phyloP scores from a whole-genome alignment of 148 eudicot species.

The Chenopodium album region DNA sequence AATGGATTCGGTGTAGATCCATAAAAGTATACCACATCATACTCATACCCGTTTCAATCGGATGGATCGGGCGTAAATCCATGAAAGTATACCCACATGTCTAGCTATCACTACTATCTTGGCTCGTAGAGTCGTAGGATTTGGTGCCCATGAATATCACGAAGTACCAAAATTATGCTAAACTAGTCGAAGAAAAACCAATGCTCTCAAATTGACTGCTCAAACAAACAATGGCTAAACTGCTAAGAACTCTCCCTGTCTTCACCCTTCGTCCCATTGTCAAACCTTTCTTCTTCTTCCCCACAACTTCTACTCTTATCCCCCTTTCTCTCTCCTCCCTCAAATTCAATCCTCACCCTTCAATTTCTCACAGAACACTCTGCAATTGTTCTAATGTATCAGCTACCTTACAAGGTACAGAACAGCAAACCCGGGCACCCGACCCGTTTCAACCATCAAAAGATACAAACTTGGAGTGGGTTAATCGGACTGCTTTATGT shows the following conservation, averaged over 20 bases:
- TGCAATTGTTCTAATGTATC: slow-evolving; percentile 7
- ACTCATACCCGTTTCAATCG: too few relatives aligned
- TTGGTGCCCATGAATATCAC: too few relatives aligned
- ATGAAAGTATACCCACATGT: too few relatives aligned
- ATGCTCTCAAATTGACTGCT: neutral
- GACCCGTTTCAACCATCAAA: slow-evolving; percentile 22
- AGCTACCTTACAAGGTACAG: neutral
- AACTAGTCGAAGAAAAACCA: too few relatives aligned
- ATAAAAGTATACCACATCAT: too few relatives aligned
- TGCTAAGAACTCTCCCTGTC: slow-evolving; percentile 54
- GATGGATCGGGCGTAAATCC: too few relatives aligned
- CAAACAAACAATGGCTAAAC: slow-evolving; percentile 35
- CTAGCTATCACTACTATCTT: too few relatives aligned
- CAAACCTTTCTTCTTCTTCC: slow-evolving; percentile 33
- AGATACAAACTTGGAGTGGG: slow-evolving; percentile 60
- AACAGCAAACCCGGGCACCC: slow-evolving; percentile 22
- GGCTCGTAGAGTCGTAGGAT: too few relatives aligned
- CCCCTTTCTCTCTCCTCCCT: slow-evolving; percentile 34
- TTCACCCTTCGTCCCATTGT: slow-evolving; percentile 33
- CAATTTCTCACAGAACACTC: slow-evolving; percentile 8
- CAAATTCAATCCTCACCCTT: slow-evolving; percentile 13
- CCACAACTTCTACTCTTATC: slow-evolving; percentile 13
- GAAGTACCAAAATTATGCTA: too few relatives aligned
- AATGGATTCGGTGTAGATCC: too few relatives aligned
- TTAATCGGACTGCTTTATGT: slow-evolving; percentile 55